Percentiles rank a stretch among this genome's conserved stretches.
Conservation (phyloP, 1,284 basidiomycete species). For the Volvariella surrecta region DNA sequence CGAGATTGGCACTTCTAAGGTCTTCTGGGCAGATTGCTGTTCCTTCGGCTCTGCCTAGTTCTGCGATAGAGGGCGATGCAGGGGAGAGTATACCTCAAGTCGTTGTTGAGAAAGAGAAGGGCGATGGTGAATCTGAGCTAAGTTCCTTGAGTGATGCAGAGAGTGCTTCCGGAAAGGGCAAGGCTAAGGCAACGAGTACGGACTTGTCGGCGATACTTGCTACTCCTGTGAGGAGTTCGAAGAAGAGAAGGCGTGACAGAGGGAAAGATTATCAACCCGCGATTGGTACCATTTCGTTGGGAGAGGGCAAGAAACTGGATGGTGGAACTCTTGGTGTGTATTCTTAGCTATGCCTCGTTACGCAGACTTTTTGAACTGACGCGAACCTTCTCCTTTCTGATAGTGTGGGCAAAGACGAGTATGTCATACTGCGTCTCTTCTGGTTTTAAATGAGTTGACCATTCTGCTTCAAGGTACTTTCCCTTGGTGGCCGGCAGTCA, state of each 20-base stretch:
- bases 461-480: constrained; percentile 33
- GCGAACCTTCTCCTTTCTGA: constrained; percentile 6
- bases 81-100: no score
- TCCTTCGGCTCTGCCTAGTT: constrained; percentile 2
- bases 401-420: constrained; percentile 64
- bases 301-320: constrained; percentile 25
- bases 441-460: not conserved
- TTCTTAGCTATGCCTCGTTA: constrained; percentile 4
- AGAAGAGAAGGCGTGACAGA: constrained; percentile 12
- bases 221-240: constrained; percentile 12
- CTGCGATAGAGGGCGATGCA: no score
- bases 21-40: constrained; percentile 9
- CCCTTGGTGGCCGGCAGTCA: constrained; percentile 62
- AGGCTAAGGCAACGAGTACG: not conserved
- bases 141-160: constrained; percentile 25
- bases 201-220: not conserved
- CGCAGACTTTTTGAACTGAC: not conserved
- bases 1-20: constrained; percentile 22
- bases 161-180: constrained; percentile 12
- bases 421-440: constrained; percentile 13
- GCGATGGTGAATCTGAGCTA: constrained; percentile 20
- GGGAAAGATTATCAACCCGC: constrained; percentile 13
- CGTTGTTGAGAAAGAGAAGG: constrained; percentile 6
- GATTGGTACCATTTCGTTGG: constrained; percentile 14
- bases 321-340: constrained; percentile 45